A percentile compares a stretch with the other conserved stretches of the same genome.
Conservation (phyloP, 495 filamentous ascomycete genomes). For the Penicillium herquei region DNA sequence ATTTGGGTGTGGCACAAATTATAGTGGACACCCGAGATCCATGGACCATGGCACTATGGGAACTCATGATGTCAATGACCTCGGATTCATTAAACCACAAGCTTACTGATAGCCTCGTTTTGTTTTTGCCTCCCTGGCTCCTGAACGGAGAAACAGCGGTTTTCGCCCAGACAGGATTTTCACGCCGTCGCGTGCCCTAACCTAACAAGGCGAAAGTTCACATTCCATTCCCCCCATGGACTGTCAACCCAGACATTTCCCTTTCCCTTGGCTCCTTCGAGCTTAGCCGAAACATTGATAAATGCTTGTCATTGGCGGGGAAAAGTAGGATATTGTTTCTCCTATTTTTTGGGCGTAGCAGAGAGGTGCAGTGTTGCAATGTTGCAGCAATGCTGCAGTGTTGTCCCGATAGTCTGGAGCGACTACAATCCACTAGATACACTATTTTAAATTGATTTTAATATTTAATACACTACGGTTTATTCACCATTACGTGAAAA, state of each 20-base stretch:
- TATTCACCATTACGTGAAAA: constrained; percentile 23
- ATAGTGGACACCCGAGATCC: neutral
- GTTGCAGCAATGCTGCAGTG: too few relatives aligned
- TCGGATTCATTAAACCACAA: neutral
- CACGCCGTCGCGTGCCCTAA: constrained; percentile 3
- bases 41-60: constrained; percentile 1
- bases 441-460: neutral
- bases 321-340: neutral
- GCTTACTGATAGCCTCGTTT: neutral
- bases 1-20: neutral
- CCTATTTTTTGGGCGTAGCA: neutral
- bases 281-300: constrained; percentile 13
- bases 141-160: too few relatives aligned
- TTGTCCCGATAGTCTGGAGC: neutral
- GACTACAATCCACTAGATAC: neutral
- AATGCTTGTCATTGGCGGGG: constrained; percentile 13
- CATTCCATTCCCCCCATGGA: too few relatives aligned
- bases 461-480: neutral
- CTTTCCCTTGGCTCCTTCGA: constrained; percentile 1
- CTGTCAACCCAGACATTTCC: neutral
- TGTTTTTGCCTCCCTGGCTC: neutral
- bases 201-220: neutral
- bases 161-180: constrained; percentile 2
- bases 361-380: too few relatives aligned
- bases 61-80: constrained; percentile 19